Conservation (phyloP, 164 flowering plant species). For the Stephania yunnanensis region DNA sequence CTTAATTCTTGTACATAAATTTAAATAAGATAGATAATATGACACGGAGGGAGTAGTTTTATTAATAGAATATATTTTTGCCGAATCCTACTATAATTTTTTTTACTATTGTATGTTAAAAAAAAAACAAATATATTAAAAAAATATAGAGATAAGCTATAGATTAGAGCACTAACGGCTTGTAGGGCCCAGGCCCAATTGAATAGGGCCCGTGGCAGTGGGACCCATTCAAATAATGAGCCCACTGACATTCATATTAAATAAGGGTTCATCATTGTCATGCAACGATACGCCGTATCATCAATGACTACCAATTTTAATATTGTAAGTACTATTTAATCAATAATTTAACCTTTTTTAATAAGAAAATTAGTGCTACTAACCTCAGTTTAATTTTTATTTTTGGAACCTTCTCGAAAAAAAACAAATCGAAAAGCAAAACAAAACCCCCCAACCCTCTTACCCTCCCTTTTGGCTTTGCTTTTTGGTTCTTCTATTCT, state of each 20-base stretch:
- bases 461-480: not conserved
- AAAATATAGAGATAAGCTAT: not conserved
- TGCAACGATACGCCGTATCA: conserved; percentile 8
- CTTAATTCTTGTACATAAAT: too few species aligned
- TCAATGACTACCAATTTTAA: not conserved
- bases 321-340: not conserved
- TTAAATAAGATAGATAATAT: too few species aligned
- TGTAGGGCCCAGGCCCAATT: conserved; percentile 6
- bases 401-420: conserved; percentile 4
- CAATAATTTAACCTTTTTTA: not conserved
- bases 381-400: not conserved
- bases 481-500: conserved; percentile 3
- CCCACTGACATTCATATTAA: not conserved
- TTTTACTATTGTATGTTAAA: not conserved
- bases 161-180: not conserved
- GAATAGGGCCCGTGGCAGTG: not conserved
- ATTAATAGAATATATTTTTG: too few species aligned
- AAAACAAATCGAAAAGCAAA: not conserved
- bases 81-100: not conserved
- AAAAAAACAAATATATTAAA: too few species aligned
- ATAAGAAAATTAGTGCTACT: not conserved
- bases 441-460: not conserved
- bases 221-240: conserved; percentile 10
- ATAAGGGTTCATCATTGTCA: conserved; percentile 11
- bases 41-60: too few species aligned